phyloP scores from a whole-genome alignment of 345 rosid genomes.

The Aquilaria malaccensis region DNA sequence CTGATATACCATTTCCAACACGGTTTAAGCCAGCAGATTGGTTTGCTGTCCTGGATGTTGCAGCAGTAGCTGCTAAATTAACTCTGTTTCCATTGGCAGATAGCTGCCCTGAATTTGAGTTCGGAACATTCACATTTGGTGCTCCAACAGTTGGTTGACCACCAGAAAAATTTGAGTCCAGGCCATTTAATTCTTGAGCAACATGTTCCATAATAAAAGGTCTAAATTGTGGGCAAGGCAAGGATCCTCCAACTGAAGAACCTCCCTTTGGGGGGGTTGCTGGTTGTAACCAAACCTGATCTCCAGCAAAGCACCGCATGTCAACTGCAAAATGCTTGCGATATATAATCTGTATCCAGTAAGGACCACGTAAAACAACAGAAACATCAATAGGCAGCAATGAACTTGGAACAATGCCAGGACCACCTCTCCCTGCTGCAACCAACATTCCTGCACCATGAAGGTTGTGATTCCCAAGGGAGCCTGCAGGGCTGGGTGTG shows the following conservation, averaged over 20 bases:
- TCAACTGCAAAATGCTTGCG: conserved; percentile 96
- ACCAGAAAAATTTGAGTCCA: conserved; percentile 69
- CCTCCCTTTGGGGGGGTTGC: conserved; percentile 97
- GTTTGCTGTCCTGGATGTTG: conserved; percentile 50
- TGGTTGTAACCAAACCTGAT: conserved; percentile 99
- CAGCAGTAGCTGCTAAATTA: conserved; percentile 51
- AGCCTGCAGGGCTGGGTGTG: conserved; percentile 36
- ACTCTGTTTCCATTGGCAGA: conserved; percentile 67
- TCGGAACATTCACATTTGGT: conserved; percentile 33
- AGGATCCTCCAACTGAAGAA: conserved; percentile 85
- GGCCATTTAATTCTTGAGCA: conserved; percentile 90
- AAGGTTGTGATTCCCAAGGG: conserved; percentile 56
- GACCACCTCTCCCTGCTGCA: conserved; percentile 82
- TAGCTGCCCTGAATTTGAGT: conserved; percentile 40
- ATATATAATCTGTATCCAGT: conserved; percentile 93
- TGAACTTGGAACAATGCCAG: conserved; percentile 98
- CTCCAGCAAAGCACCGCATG: conserved; percentile 99
- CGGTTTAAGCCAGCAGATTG: conserved; percentile 66
- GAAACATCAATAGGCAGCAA: conserved; percentile 97
- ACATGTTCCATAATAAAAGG: conserved; percentile 99
- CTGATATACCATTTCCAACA: conserved; percentile 54
- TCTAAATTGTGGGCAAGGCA: conserved; percentile 98
- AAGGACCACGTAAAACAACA: conserved; percentile 96
- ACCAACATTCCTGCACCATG: conserved; percentile 77
- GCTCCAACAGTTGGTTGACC: conserved; percentile 62